Base-by-base conservation (phyloP, 768 basidiomycete species). In the Kwoniella sp. region DNA sequence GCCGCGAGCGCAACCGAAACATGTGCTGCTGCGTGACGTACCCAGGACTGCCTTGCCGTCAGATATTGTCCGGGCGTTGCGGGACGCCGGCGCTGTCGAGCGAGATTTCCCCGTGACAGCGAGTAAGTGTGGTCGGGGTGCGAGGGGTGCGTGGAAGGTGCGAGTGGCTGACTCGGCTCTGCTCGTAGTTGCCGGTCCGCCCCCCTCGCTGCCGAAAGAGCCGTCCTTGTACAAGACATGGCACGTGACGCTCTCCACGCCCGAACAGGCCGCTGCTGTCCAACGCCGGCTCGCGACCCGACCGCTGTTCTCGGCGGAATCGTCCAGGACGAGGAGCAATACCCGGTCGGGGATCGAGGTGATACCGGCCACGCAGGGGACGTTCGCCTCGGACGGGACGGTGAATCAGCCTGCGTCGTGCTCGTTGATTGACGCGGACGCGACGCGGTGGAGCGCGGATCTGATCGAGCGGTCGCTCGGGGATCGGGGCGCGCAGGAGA, bases 191-290 rank as follows among this genome's bases (percentile, higher is more conserved):
- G 52, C 56, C 19, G 15, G 43, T n/a, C 45, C 45, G 20, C 56
- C 56, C 14, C 56, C 56, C 15, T 57, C 56, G n/a, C 31, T 51
- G 25, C 49, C 56, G 14, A 42, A 49, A 22, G 10, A 34, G 37
- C 56, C 56, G 15, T 51, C 50, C 12, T 26, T 57, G 19, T 42
- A 44, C 8, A 41, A 43, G n/a, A 57, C 56, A 32, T 46, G 26
- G 28, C 56, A 51, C 34, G 29, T 57, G 27, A 42, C 49, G 3
- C 44, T 49, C 9, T 31, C 36, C 0, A 46, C 49, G 4, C 29
- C 31, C 22, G 39, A 37, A 19, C 27, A 34, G 29, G 49, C 49
- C 7, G 22, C 20, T 5, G 26, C 22, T 5, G 37, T 57, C 10
- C 34, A 45, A 10, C 38, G 23, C 25, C 43, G 29, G 15, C 37